phyloP scores from a whole-genome alignment of 2,329 filamentous ascomycete species.

The Neonectria ditissima region DNA sequence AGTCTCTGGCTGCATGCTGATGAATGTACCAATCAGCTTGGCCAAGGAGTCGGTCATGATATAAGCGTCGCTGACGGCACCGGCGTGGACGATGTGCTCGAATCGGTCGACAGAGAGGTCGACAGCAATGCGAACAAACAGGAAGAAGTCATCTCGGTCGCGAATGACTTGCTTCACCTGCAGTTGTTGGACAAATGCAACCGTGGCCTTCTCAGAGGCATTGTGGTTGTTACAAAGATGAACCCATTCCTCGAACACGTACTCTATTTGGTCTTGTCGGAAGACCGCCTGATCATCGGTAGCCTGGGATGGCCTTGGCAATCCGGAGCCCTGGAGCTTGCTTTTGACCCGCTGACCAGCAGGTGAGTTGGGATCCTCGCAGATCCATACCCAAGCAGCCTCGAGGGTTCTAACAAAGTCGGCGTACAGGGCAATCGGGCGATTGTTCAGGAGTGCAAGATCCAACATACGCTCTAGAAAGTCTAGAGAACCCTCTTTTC shows the following conservation, averaged over 20 bases:
- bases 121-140: constrained; percentile 84
- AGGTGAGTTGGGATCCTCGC: constrained; percentile 74
- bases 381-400: constrained; percentile 83
- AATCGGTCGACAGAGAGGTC: constrained; percentile 83
- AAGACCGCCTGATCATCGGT: constrained; percentile 65
- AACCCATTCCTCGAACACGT: constrained; percentile 96
- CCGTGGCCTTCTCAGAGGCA: constrained; percentile 76
- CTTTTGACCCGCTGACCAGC: constrained; percentile 78
- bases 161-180: constrained; percentile 79
- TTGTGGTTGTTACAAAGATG: constrained; percentile 82
- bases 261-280: constrained; percentile 87
- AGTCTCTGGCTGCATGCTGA: constrained; percentile 76
- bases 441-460: constrained; percentile 80
- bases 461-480: constrained; percentile 86
- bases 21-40: constrained; percentile 80
- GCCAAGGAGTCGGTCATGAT: constrained; percentile 82
- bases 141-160: constrained; percentile 78
- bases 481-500: constrained; percentile 78
- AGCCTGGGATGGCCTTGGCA: constrained; percentile 54
- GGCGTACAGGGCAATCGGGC: constrained; percentile 81
- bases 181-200: constrained; percentile 86
- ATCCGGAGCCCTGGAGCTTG: constrained; percentile 62
- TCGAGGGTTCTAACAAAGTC: constrained; percentile 89
- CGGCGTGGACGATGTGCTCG: constrained; percentile 75
- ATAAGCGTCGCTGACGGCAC: constrained; percentile 68